These are phyloP conservation scores for Clonostachys sp. DNA, from an alignment of 2,329 filamentous ascomycete species.

Conservation along the genomic window DNA sequence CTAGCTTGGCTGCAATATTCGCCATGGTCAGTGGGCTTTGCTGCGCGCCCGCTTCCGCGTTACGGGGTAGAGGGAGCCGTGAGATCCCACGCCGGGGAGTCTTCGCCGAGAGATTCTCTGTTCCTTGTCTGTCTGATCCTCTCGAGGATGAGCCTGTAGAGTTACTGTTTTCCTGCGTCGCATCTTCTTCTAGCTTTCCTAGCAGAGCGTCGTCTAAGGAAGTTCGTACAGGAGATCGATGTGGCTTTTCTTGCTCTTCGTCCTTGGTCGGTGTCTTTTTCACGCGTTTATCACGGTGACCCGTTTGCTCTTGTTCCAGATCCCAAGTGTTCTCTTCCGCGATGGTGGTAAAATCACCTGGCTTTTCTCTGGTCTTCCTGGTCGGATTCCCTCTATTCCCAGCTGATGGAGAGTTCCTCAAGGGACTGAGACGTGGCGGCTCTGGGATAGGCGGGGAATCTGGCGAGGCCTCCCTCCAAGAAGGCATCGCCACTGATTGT, in stretches of 20 bases:
- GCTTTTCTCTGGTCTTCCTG: slow-evolving; percentile 18
- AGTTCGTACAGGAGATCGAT: slow-evolving; percentile 16
- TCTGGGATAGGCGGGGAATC: slow-evolving; percentile 40
- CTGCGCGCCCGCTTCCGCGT: slow-evolving; percentile 30
- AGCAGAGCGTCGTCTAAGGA: slow-evolving; percentile 27
- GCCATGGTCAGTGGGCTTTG: slow-evolving; percentile 58
- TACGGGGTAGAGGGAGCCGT: slow-evolving; percentile 19
- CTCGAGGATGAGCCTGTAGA: background rate
- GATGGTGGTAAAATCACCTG: slow-evolving; percentile 35
- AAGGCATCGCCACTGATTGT: slow-evolving; percentile 27
- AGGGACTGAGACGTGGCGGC: slow-evolving; percentile 42
- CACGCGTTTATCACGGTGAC: slow-evolving; percentile 2
- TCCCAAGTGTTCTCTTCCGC: slow-evolving; percentile 43
- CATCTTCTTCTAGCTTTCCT: slow-evolving; percentile 10
- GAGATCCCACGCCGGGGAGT: slow-evolving; percentile 2
- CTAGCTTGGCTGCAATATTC: slow-evolving; percentile 58
- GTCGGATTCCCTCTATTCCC: slow-evolving; percentile 34
- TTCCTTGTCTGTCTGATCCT: background rate
- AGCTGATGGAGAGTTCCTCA: slow-evolving; percentile 45
- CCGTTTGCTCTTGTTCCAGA: slow-evolving; percentile 22
- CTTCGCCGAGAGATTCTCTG: slow-evolving; percentile 2
- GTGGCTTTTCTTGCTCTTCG: background rate
- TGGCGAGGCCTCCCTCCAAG: slow-evolving; percentile 13
- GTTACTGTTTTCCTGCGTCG: slow-evolving; percentile 5
- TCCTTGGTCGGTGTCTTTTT: background rate